Conservation (phyloP, 208 protist genomes). For the Leishmania aethiopica region DNA sequence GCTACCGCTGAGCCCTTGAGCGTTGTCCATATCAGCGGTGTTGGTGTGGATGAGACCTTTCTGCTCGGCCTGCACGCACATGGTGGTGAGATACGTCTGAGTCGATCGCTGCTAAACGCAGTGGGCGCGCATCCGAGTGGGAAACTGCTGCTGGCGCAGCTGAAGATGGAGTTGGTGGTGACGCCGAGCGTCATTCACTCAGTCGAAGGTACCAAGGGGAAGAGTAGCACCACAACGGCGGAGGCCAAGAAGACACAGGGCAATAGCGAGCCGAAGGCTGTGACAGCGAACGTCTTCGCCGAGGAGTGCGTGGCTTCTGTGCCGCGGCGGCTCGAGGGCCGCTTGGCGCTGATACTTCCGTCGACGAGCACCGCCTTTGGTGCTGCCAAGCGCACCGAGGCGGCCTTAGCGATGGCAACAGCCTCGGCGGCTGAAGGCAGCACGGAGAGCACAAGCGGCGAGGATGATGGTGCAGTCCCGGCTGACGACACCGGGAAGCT, state of each 20-base stretch:
- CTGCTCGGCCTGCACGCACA: conserved; percentile 45
- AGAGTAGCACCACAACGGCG: background rate
- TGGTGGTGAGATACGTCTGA: conserved; percentile 71
- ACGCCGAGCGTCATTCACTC: conserved; percentile 26
- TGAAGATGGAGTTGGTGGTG: conserved; percentile 51
- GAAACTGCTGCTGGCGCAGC: conserved; percentile 62
- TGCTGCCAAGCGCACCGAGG: conserved; percentile 10
- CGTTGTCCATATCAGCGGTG: conserved; percentile 48
- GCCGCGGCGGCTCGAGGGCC: conserved; percentile 39
- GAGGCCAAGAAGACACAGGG: background rate
- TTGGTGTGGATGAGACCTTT: conserved; percentile 58
- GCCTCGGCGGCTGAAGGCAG: background rate
- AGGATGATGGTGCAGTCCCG: background rate
- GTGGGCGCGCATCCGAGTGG: conserved; percentile 39
- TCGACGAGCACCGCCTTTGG: conserved; percentile 5
- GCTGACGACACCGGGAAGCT: conserved; percentile 3
- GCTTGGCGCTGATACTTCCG: conserved; percentile 35
- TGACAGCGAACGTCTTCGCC: conserved; percentile 31
- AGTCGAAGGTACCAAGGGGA: background rate
- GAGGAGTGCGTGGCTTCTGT: conserved; percentile 46
- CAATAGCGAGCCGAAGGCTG: conserved; percentile 8
- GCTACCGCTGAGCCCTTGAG: background rate
- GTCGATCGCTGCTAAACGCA: conserved; percentile 34
- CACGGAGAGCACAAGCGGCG: background rate
- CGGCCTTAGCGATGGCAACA: conserved; percentile 7